Percentiles rank a stretch among this genome's conserved stretches.
Conservation (phyloP, 805 yeast genomes). For the Teunomyces tritomae region DNA sequence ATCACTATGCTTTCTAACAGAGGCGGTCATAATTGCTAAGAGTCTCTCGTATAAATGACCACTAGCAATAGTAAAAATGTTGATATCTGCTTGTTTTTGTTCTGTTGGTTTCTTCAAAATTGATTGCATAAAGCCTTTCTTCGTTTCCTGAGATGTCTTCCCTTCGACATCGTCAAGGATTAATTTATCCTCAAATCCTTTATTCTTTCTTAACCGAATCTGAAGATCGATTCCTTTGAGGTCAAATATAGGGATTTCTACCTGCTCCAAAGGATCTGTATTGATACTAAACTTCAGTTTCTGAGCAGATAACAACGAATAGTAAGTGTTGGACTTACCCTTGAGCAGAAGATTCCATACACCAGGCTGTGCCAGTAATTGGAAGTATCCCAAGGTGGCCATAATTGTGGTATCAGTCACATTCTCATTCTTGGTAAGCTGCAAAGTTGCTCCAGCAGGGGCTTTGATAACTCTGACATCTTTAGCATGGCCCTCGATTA, state of each 20-base stretch:
- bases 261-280: slow-evolving; percentile 14
- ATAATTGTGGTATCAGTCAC: slow-evolving; percentile 65
- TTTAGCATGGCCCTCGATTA: slow-evolving; percentile 70
- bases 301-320: slow-evolving; percentile 36
- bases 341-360: slow-evolving; percentile 54
- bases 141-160: background rate
- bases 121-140: slow-evolving; percentile 1
- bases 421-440: slow-evolving; percentile 20
- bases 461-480: slow-evolving; percentile 36
- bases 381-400: slow-evolving; percentile 83
- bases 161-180: slow-evolving; percentile 10
- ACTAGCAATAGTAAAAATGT: slow-evolving; percentile 79
- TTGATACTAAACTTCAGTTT: slow-evolving; percentile 40
- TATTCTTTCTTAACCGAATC: slow-evolving; percentile 44
- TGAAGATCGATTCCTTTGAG: slow-evolving; percentile 25
- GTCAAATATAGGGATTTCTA: slow-evolving; percentile 1
- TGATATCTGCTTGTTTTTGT: slow-evolving; percentile 55
- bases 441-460: slow-evolving; percentile 54
- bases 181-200: slow-evolving; percentile 13
- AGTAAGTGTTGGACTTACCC: slow-evolving; percentile 14
- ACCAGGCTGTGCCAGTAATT: slow-evolving; percentile 73
- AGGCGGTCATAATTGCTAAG: slow-evolving; percentile 72
- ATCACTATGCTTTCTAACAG: slow-evolving; percentile 63
- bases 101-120: background rate
- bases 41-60: slow-evolving; percentile 79